These are phyloP conservation scores for Kwoniella pini DNA, from an alignment of 768 basidiomycete species.

Conservation along the genomic window DNA sequence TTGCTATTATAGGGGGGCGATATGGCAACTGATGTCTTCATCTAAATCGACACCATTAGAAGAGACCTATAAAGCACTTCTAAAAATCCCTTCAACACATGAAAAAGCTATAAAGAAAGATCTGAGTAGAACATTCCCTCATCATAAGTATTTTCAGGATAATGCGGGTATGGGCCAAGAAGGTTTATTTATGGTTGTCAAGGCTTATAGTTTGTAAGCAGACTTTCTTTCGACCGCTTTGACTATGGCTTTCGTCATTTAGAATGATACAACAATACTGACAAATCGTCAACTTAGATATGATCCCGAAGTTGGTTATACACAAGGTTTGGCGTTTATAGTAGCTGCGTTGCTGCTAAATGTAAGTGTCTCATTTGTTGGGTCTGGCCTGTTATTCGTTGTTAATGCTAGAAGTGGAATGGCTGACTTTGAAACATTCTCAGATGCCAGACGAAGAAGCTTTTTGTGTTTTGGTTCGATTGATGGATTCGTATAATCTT, in stretches of 20 bases:
- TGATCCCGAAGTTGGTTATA: constrained; percentile 93
- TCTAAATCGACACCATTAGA: constrained; percentile 90
- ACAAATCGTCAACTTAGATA: constrained; percentile 60
- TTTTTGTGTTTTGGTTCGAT: constrained; percentile 86
- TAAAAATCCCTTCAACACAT: constrained; percentile 81
- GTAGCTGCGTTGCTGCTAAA: constrained; percentile 90
- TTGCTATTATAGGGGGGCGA: constrained; percentile 39
- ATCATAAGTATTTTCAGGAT: constrained; percentile 93
- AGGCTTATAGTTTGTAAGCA: constrained; percentile 88
- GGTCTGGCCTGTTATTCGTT: neutral
- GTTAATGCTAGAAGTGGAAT: constrained; percentile 1
- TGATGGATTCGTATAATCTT: constrained; percentile 96
- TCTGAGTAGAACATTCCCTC: constrained; percentile 93
- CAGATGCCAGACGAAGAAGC: constrained; percentile 99
- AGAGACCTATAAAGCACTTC: constrained; percentile 71
- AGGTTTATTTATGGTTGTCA: constrained; percentile 94
- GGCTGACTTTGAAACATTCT: neutral
- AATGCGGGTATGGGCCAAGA: constrained; percentile 95
- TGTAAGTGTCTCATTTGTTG: constrained; percentile 58
- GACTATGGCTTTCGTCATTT: neutral
- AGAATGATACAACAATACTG: neutral
- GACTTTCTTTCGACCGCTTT: neutral
- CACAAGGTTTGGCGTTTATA: constrained; percentile 94
- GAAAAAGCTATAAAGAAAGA: constrained; percentile 95
- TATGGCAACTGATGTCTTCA: constrained; percentile 68